A percentile compares a stretch with the other conserved stretches of the same genome.
phyloP scores from a whole-genome alignment of 2,329 filamentous ascomycete genomes.

The Xylariaceae sp. region DNA sequence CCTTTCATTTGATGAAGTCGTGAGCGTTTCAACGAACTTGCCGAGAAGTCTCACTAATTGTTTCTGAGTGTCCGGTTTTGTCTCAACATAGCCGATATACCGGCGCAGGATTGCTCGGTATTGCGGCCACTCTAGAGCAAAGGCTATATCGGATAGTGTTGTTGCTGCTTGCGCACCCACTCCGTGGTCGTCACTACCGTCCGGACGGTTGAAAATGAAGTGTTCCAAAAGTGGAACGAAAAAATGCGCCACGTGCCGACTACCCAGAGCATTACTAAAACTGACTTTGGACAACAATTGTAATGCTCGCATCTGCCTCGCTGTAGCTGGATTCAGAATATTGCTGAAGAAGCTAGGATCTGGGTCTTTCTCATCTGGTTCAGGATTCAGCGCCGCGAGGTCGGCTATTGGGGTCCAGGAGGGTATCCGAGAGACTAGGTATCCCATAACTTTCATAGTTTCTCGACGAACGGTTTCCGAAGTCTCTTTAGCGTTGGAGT shows the following conservation, averaged over 20 bases:
- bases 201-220: conserved; percentile 80
- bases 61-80: conserved; percentile 79
- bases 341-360: conserved; percentile 84
- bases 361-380: conserved; percentile 58
- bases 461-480: conserved; percentile 85
- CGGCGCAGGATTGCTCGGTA: conserved; percentile 80
- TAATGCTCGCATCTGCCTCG: conserved; percentile 79
- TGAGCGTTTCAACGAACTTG: conserved; percentile 73
- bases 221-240: conserved; percentile 91
- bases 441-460: conserved; percentile 73
- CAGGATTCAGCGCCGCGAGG: conserved; percentile 62
- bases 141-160: conserved; percentile 69
- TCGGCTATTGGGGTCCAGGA: conserved; percentile 69
- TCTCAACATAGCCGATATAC: conserved; percentile 76
- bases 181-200: conserved; percentile 73
- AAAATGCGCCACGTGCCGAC: conserved; percentile 77
- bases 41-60: conserved; percentile 78
- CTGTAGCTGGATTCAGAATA: conserved; percentile 82
- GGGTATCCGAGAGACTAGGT: conserved; percentile 67
- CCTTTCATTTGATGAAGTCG: conserved; percentile 45
- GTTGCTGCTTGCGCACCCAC: conserved; percentile 81
- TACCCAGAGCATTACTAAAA: conserved; percentile 58
- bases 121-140: conserved; percentile 82
- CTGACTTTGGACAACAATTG: conserved; percentile 70
- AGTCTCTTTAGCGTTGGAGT: conserved; percentile 67